Evolutionary conservation across 495 filamentous ascomycete genomes (phyloP).

Genomic region (Pyronema omphalodes): DNA sequence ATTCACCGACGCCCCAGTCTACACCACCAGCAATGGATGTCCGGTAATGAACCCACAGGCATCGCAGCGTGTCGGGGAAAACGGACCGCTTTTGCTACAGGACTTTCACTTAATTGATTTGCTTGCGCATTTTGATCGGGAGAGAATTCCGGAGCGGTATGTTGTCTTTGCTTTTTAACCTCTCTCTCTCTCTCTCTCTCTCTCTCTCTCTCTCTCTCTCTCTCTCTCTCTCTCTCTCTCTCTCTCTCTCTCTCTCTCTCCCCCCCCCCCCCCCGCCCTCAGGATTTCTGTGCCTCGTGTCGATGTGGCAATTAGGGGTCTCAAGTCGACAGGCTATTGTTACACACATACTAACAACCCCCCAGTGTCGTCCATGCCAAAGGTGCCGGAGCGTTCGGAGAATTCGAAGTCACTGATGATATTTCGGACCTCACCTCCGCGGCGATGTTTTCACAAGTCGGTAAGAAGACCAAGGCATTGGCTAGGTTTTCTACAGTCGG

Average conservation of each 20-base stretch:
- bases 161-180: no score
- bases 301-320: no score
- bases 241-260: no score
- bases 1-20: conserved; percentile 11
- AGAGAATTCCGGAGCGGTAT: conserved; percentile 29
- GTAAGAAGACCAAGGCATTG: conserved; percentile 47
- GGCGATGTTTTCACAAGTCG: conserved; percentile 42
- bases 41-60: conserved; percentile 40
- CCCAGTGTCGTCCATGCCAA: conserved; percentile 54
- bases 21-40: conserved; percentile 27
- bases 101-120: conserved; percentile 39
- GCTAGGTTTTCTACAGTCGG: conserved; percentile 56
- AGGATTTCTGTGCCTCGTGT: no score
- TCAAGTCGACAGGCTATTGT: no score
- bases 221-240: no score
- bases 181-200: neutral
- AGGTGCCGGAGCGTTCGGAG: conserved; percentile 61
- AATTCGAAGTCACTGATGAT: conserved; percentile 53
- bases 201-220: neutral
- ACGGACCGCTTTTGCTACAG: conserved; percentile 43
- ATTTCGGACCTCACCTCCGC: conserved; percentile 38
- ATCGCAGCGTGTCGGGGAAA: conserved; percentile 41
- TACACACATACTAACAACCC: neutral
- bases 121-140: conserved; percentile 40
- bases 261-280: no score